phyloP scores from a whole-genome alignment of 208 protist species.

The Strigomonas oncopelti region DNA sequence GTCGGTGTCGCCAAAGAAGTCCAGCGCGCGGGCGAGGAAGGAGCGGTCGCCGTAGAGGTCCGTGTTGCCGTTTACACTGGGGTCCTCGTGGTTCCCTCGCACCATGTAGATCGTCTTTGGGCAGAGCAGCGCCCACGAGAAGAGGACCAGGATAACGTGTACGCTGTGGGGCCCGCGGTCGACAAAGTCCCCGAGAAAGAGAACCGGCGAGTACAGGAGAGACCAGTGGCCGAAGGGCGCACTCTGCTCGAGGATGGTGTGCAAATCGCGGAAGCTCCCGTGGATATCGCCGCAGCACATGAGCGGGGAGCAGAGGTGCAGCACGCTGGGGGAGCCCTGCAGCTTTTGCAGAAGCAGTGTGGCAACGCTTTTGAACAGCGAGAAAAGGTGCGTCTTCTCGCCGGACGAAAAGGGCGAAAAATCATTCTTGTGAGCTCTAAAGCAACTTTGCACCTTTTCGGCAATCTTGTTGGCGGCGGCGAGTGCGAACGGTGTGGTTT shows the following conservation, averaged over 20 bases:
- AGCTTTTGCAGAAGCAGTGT: slow-evolving; percentile 7
- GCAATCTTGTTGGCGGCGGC: not conserved
- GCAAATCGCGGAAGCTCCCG: slow-evolving; percentile 68
- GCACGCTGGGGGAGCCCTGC: slow-evolving; percentile 19
- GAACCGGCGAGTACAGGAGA: slow-evolving; percentile 49
- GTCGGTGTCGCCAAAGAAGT: slow-evolving; percentile 49
- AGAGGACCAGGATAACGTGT: slow-evolving; percentile 69
- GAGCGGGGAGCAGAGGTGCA: slow-evolving; percentile 41
- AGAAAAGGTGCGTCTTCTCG: slow-evolving; percentile 10
- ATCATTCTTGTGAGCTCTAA: not conserved
- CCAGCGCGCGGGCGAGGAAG: slow-evolving; percentile 61
- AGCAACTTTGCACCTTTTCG: not conserved
- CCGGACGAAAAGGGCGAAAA: slow-evolving; percentile 13
- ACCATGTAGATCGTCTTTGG: slow-evolving; percentile 75
- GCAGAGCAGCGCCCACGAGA: slow-evolving; percentile 58
- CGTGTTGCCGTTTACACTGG: slow-evolving; percentile 63
- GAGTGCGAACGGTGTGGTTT: not conserved
- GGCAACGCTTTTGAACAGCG: slow-evolving; percentile 12
- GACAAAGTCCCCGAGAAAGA: slow-evolving; percentile 98
- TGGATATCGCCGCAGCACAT: slow-evolving; percentile 72
- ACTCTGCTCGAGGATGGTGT: slow-evolving; percentile 33
- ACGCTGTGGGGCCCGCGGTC: slow-evolving; percentile 87
- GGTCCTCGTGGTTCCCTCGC: slow-evolving; percentile 86
- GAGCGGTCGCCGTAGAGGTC: slow-evolving; percentile 40
- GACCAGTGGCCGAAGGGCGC: slow-evolving; percentile 51